Conservation (phyloP, 495 filamentous ascomycete genomes). For the Penicillium lividum region DNA sequence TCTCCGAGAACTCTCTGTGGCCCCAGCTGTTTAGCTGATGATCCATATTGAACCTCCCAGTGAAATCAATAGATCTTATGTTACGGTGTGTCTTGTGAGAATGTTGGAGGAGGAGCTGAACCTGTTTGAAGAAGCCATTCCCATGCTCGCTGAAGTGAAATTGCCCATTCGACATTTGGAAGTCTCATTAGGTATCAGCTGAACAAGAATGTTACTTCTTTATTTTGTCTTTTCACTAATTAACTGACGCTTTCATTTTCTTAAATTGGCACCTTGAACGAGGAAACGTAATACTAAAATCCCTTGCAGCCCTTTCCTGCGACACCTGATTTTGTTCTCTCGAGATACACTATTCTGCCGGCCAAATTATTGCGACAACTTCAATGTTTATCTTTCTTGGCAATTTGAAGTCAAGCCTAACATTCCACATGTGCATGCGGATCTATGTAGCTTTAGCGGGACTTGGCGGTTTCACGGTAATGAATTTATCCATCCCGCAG, state of each 20-base stretch:
- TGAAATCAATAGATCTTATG: background rate
- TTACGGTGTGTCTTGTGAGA: background rate
- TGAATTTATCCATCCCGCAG: background rate
- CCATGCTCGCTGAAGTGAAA: no score
- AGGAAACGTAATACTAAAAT: no score
- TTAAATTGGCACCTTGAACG: no score
- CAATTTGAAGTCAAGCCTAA: background rate
- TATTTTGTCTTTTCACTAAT: no score
- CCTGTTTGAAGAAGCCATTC: no score
- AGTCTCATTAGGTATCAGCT: no score
- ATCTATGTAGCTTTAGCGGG: background rate
- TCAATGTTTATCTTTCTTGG: background rate
- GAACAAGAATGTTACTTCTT: no score
- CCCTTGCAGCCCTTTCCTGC: no score
- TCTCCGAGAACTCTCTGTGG: slow-evolving; percentile 4
- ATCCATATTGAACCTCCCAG: no score
- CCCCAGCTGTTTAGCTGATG: background rate
- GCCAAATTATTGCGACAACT: background rate
- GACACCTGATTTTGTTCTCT: no score
- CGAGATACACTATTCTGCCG: background rate
- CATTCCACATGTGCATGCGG: background rate
- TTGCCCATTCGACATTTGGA: no score
- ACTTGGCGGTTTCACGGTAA: background rate
- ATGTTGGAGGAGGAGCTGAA: background rate
- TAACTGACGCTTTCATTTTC: no score